phyloP scores from a whole-genome alignment of 2,329 filamentous ascomycete genomes.

The Parascedosporium putredinis region DNA sequence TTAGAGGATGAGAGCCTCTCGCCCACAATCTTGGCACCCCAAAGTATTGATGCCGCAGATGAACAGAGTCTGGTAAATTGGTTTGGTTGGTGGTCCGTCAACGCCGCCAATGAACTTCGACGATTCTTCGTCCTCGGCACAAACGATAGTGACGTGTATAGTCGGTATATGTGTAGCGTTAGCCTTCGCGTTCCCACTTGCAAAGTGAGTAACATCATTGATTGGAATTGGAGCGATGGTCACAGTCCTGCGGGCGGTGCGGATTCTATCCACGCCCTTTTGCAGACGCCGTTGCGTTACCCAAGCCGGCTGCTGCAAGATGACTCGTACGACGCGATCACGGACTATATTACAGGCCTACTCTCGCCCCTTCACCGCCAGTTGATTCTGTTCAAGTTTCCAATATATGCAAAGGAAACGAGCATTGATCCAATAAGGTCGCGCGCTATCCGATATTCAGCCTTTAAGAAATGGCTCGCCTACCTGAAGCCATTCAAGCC shows the following conservation, averaged over 20 bases:
- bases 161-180: neutral
- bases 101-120: slow-evolving; percentile 38
- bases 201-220: slow-evolving; percentile 19
- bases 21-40: slow-evolving; percentile 35
- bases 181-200: slow-evolving; percentile 20
- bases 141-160: slow-evolving; percentile 12
- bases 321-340: neutral
- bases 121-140: slow-evolving; percentile 48
- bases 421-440: neutral
- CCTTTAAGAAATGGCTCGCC: slow-evolving; percentile 20
- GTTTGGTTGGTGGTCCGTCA: slow-evolving; percentile 48
- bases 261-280: neutral
- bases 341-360: neutral
- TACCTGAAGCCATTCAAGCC: slow-evolving; percentile 5
- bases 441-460: slow-evolving; percentile 9
- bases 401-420: neutral
- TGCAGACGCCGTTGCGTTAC: neutral
- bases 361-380: neutral
- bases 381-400: neutral
- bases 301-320: neutral
- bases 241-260: neutral
- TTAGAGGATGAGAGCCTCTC: slow-evolving; percentile 21
- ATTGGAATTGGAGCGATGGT: slow-evolving; percentile 16
- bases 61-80: slow-evolving; percentile 54
- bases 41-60: slow-evolving; percentile 43